Percentiles rank a stretch among this genome's conserved stretches.
These are phyloP conservation scores for Diutina scorzettiae DNA, from an alignment of 1,139 yeast genomes.

Conservation along the genomic window DNA sequence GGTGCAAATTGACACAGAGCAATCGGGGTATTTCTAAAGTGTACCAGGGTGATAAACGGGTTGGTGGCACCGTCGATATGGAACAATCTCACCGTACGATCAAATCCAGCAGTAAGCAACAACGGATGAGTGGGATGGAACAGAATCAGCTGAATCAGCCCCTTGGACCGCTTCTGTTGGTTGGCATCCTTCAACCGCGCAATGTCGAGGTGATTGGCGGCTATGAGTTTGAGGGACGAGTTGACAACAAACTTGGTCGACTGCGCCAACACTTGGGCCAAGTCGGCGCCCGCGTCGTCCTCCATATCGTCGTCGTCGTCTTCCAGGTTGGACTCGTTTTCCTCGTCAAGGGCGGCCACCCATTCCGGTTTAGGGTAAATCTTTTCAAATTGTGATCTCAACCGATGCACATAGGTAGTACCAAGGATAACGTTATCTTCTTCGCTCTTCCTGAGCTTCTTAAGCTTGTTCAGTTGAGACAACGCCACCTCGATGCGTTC, in stretches of 20 bases:
- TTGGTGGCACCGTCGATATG: slow-evolving; percentile 89
- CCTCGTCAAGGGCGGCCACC: slow-evolving; percentile 31
- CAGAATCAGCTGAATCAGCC: slow-evolving; percentile 72
- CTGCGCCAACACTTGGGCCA: slow-evolving; percentile 40
- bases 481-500: slow-evolving; percentile 59
- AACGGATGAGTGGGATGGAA: slow-evolving; percentile 85
- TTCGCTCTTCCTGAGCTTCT: slow-evolving; percentile 58
- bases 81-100: slow-evolving; percentile 72
- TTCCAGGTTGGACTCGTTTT: slow-evolving; percentile 12
- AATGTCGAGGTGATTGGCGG: slow-evolving; percentile 63
- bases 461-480: slow-evolving; percentile 36
- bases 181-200: slow-evolving; percentile 81
- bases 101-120: slow-evolving; percentile 84
- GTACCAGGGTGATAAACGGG: slow-evolving; percentile 70
- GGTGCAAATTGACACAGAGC: slow-evolving; percentile 59
- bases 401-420: slow-evolving; percentile 52
- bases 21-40: slow-evolving; percentile 69
- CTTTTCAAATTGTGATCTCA: slow-evolving; percentile 76
- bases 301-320: slow-evolving; percentile 12
- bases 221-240: slow-evolving; percentile 42
- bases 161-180: slow-evolving; percentile 48
- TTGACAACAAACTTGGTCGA: slow-evolving; percentile 45
- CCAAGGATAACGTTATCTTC: slow-evolving; percentile 54
- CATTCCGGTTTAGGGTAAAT: slow-evolving; percentile 84
- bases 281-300: slow-evolving; percentile 27